Conservation (phyloP, 805 yeast species). For the Candida ipomoeae region DNA sequence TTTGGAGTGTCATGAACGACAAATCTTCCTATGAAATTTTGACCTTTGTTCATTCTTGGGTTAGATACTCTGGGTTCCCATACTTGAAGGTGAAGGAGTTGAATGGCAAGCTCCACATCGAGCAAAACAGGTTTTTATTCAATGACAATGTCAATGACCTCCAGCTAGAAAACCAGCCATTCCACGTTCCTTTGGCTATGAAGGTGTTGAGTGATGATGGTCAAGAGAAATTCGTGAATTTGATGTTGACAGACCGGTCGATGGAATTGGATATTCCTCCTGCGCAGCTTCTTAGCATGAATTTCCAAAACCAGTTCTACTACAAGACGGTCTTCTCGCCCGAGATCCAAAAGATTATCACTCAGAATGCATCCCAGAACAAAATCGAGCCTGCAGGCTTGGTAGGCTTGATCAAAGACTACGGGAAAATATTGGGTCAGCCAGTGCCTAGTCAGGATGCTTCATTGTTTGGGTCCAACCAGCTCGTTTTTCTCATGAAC, state of each 20-base stretch:
- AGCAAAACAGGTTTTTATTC: slow-evolving; percentile 37
- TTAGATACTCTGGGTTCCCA: slow-evolving; percentile 57
- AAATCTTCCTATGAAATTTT: slow-evolving; percentile 40
- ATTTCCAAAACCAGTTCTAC: slow-evolving; percentile 44
- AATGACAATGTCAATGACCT: slow-evolving; percentile 20
- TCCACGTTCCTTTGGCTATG: slow-evolving; percentile 55
- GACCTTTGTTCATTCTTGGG: slow-evolving; percentile 57
- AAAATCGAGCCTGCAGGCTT: slow-evolving; percentile 29
- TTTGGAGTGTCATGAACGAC: slow-evolving; percentile 46
- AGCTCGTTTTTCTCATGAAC: slow-evolving; percentile 25
- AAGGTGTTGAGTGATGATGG: slow-evolving; percentile 29
- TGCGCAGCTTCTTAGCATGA: slow-evolving; percentile 35
- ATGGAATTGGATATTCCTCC: slow-evolving; percentile 27
- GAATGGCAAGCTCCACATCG: slow-evolving; percentile 25
- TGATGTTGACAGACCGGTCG: slow-evolving; percentile 43
- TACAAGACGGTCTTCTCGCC: slow-evolving; percentile 46
- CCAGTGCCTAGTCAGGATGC: slow-evolving; percentile 16
- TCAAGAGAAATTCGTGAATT: slow-evolving; percentile 27
- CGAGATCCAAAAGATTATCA: slow-evolving; percentile 11
- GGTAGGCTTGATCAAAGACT: slow-evolving; percentile 35
- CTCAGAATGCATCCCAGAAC: slow-evolving; percentile 21
- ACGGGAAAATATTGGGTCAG: slow-evolving; percentile 35
- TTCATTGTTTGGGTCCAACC: slow-evolving; percentile 20
- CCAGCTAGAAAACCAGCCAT: slow-evolving; percentile 54
- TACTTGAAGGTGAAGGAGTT: slow-evolving; percentile 36